Evolutionary conservation across 2,329 filamentous ascomycete species (phyloP).

Genomic region (Aspergillus fructus): DNA sequence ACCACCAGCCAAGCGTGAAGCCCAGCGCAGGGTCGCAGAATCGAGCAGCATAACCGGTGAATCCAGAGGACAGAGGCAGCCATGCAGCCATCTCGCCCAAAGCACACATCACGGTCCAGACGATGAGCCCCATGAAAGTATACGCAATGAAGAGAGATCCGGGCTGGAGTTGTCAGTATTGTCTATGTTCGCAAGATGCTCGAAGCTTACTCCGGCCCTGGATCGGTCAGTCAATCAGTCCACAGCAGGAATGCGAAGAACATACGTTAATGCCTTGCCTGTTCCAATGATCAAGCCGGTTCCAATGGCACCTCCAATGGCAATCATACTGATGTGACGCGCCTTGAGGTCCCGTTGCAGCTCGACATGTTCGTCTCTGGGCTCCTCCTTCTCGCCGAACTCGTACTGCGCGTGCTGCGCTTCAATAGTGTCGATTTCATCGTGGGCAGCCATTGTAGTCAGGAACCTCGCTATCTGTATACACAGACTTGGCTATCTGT

Average conservation of each 20-base stretch:
- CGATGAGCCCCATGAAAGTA: slow-evolving; percentile 52
- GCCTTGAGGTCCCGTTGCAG: slow-evolving; percentile 43
- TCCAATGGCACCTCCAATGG: slow-evolving; percentile 44
- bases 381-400: slow-evolving; percentile 12
- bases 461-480: not conserved
- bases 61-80: slow-evolving; percentile 74
- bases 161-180: slow-evolving; percentile 24
- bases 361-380: slow-evolving; percentile 24
- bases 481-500: not conserved
- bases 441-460: not conserved
- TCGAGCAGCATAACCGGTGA: slow-evolving; percentile 74
- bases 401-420: not conserved
- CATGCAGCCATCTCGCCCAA: slow-evolving; percentile 83
- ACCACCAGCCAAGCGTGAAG: slow-evolving; percentile 74
- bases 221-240: slow-evolving; percentile 13
- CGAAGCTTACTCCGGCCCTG: not conserved
- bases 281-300: slow-evolving; percentile 43
- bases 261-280: slow-evolving; percentile 37
- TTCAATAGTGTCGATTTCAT: not conserved
- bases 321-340: slow-evolving; percentile 43
- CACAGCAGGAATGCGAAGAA: slow-evolving; percentile 32
- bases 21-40: slow-evolving; percentile 79
- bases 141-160: slow-evolving; percentile 45
- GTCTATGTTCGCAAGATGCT: not conserved
- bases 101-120: slow-evolving; percentile 77